phyloP scores from a whole-genome alignment of 2,329 filamentous ascomycete genomes.

The Chrysoporthe austroafricana region DNA sequence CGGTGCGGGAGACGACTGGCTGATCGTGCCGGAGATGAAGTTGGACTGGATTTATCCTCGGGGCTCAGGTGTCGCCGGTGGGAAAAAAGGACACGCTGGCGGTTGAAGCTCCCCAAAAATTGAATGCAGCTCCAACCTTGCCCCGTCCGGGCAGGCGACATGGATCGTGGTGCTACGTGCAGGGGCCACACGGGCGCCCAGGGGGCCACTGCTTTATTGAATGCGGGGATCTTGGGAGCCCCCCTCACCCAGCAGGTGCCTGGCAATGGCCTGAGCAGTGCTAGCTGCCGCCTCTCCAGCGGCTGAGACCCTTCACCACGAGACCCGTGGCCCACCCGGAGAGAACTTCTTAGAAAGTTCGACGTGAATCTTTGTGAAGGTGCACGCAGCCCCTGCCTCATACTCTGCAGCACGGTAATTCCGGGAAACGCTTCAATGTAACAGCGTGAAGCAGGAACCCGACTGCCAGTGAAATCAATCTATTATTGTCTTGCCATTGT shows the following conservation, averaged over 20 bases:
- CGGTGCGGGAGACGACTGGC: constrained; percentile 5
- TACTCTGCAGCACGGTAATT: constrained; percentile 11
- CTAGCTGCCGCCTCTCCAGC: constrained; percentile 9
- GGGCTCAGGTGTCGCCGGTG: constrained; percentile 9
- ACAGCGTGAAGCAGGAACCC: not conserved
- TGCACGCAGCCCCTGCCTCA: constrained; percentile 3
- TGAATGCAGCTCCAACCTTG: constrained; percentile 14
- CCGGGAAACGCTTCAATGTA: constrained; percentile 7
- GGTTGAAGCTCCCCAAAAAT: constrained; percentile 26
- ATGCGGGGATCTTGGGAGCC: constrained; percentile 21
- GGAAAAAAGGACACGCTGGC: constrained; percentile 27
- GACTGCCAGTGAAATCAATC: too few species aligned
- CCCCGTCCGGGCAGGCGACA: constrained; percentile 20
- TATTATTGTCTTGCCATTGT: not conserved
- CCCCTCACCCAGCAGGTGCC: constrained; percentile 2
- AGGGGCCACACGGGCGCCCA: constrained; percentile 20
- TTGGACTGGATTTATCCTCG: constrained; percentile 27
- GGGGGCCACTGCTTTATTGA: constrained; percentile 20
- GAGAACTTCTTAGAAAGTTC: constrained; percentile 28
- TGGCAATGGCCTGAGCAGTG: not conserved
- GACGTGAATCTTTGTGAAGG: constrained; percentile 7
- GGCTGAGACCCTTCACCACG: constrained; percentile 21
- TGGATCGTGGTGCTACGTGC: constrained; percentile 13
- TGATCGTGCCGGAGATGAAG: constrained; percentile 11
- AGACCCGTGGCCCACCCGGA: constrained; percentile 7